Evolutionary conservation across 176 grass and related monocot species (phyloP).

Genomic region (Cocos nucifera): DNA sequence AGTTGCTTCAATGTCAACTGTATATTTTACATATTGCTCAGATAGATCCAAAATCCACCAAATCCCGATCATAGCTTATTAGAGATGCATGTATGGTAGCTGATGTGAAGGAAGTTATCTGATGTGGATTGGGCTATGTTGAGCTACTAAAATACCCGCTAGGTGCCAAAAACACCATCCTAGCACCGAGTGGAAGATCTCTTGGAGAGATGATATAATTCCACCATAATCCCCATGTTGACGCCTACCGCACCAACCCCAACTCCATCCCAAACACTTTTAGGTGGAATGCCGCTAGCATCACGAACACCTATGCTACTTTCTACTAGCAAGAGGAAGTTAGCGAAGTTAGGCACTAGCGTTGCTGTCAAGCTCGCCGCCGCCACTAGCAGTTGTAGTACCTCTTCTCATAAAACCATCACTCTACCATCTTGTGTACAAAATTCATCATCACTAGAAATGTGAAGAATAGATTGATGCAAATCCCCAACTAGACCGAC

Average conservation of each 20-base stretch:
- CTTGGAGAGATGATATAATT: slow-evolving; percentile 68
- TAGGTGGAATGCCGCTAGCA: slow-evolving; percentile 70
- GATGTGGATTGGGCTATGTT: too few relatives aligned
- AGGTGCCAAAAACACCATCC: too few relatives aligned
- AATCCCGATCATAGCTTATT: too few relatives aligned
- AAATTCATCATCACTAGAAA: slow-evolving; percentile 95
- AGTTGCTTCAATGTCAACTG: too few relatives aligned
- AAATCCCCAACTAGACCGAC: slow-evolving; percentile 80
- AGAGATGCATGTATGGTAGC: too few relatives aligned
- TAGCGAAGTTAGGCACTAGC: slow-evolving; percentile 79
- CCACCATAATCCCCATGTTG: slow-evolving; percentile 53
- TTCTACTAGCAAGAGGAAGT: slow-evolving; percentile 80
- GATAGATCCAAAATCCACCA: too few relatives aligned
- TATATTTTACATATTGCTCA: too few relatives aligned
- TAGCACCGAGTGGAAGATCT: slow-evolving; percentile 47
- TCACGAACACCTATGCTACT: slow-evolving; percentile 91
- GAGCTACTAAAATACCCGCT: too few relatives aligned
- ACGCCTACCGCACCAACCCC: slow-evolving; percentile 18
- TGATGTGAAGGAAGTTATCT: too few relatives aligned
- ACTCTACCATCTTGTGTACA: slow-evolving; percentile 69
- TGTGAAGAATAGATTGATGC: slow-evolving; percentile 96
- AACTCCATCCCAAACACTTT: slow-evolving; percentile 57
- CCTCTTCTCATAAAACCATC: slow-evolving; percentile 51
- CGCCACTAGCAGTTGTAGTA: slow-evolving; percentile 54
- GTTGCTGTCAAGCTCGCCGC: slow-evolving; percentile 40